Conservation (phyloP, 1,139 yeast genomes). For the Yamadazyma dendronema region DNA sequence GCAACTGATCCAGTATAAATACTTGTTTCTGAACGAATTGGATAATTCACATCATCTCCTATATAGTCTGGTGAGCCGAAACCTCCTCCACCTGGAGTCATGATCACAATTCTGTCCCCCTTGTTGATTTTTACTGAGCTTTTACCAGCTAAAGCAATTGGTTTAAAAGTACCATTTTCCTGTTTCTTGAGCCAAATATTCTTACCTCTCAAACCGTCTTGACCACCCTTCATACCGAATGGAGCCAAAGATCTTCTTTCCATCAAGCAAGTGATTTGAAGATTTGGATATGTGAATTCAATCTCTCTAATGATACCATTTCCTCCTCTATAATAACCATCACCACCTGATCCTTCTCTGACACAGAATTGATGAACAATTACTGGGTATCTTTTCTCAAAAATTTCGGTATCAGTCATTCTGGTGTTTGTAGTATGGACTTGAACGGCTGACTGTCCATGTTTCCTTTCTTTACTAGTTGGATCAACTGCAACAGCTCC, state of each 20-base stretch:
- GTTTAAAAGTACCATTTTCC: conserved; percentile 20
- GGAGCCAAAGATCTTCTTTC: conserved; percentile 47
- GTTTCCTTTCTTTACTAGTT: conserved; percentile 35
- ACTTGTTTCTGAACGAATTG: conserved; percentile 22
- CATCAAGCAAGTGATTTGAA: conserved; percentile 46
- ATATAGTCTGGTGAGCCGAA: conserved; percentile 25
- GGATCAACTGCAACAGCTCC: conserved; percentile 28
- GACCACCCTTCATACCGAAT: conserved; percentile 45
- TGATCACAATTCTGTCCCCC: conserved; percentile 43
- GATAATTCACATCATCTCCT: conserved; percentile 19
- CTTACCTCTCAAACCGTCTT: conserved; percentile 37
- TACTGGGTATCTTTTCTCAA: conserved; percentile 49
- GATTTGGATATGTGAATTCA: conserved; percentile 38
- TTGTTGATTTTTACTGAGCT: conserved; percentile 36
- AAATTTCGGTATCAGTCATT: conserved; percentile 47
- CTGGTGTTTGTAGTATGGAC: conserved; percentile 50
- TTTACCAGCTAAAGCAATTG: conserved; percentile 41
- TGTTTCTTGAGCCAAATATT: conserved; percentile 36
- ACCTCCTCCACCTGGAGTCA: conserved; percentile 54
- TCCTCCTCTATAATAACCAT: conserved; percentile 42
- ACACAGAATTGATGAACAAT: conserved; percentile 41
- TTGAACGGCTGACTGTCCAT: conserved; percentile 48
- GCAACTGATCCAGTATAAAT: conserved; percentile 39
- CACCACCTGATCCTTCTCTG: conserved; percentile 42
- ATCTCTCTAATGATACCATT: conserved; percentile 47